Conservation (phyloP, 2,329 filamentous ascomycete genomes). For the Aspergillus brasiliensis region DNA sequence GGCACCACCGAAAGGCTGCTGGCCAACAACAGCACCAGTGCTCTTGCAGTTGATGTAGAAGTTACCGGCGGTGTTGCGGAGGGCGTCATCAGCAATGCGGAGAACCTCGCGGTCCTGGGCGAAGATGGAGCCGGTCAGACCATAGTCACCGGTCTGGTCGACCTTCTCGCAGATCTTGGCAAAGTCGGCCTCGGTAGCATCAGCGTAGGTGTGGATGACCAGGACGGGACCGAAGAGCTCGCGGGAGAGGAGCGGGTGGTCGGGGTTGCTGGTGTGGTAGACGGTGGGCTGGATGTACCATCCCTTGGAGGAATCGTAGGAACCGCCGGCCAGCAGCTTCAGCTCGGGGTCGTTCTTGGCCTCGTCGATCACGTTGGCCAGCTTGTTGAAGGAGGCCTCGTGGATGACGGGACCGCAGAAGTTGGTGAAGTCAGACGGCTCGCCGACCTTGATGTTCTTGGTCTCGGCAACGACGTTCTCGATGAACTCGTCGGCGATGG, state of each 20-base stretch:
- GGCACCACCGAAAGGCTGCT: slow-evolving; percentile 71
- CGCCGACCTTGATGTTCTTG: slow-evolving; percentile 69
- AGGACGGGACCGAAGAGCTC: slow-evolving; percentile 84
- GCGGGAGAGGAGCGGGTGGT: slow-evolving; percentile 71
- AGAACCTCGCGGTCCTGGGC: slow-evolving; percentile 41
- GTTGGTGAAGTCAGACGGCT: slow-evolving; percentile 70
- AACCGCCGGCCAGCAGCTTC: slow-evolving; percentile 72
- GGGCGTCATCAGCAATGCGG: slow-evolving; percentile 37
- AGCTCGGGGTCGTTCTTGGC: slow-evolving; percentile 76
- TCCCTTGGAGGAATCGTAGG: slow-evolving; percentile 74
- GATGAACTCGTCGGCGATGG: slow-evolving; percentile 72
- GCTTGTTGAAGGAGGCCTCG: slow-evolving; percentile 76
- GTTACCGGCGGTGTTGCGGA: slow-evolving; percentile 44
- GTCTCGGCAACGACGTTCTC: slow-evolving; percentile 68
- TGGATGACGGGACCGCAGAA: slow-evolving; percentile 91
- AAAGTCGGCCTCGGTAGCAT: slow-evolving; percentile 62
- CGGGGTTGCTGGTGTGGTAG: slow-evolving; percentile 72
- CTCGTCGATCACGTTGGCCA: slow-evolving; percentile 73
- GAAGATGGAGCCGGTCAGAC: slow-evolving; percentile 47
- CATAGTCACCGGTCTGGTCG: slow-evolving; percentile 45
- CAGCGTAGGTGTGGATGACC: slow-evolving; percentile 75
- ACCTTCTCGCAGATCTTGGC: slow-evolving; percentile 57
- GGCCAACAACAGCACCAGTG: slow-evolving; percentile 71
- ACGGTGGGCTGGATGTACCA: slow-evolving; percentile 85
- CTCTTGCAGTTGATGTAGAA: slow-evolving; percentile 51